Evolutionary conservation across 345 rosid species (phyloP).

Genomic region (Corymbia maculata): DNA sequence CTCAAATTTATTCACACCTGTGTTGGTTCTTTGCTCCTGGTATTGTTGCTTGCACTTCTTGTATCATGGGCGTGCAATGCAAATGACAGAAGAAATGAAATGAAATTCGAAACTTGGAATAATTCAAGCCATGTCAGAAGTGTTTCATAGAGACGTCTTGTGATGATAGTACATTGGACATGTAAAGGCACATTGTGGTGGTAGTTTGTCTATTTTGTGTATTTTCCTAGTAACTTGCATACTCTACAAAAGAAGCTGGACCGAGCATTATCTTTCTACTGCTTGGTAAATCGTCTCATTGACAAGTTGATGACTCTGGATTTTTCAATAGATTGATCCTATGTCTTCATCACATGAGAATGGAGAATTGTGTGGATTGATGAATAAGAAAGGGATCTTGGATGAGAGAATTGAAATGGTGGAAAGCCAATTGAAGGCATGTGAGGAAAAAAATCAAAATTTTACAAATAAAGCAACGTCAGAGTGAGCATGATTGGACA

Average conservation of each 20-base stretch:
- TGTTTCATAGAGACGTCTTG: neutral
- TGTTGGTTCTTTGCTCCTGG: neutral
- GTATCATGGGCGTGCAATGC: neutral
- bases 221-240: neutral
- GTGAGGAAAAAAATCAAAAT: neutral
- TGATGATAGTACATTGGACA: neutral
- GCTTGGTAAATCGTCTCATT: neutral
- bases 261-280: neutral
- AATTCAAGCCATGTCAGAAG: neutral
- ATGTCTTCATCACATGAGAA: neutral
- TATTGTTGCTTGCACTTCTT: neutral
- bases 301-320: rapidly evolving
- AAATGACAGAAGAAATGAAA: neutral
- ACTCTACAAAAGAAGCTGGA: neutral
- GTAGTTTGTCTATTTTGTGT: neutral
- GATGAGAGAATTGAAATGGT: neutral
- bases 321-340: neutral
- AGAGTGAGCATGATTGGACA: no score
- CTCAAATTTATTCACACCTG: no score
- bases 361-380: neutral
- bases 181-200: neutral
- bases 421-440: neutral
- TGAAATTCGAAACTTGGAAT: neutral
- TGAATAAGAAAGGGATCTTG: neutral
- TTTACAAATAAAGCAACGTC: no score